Conservation (phyloP, 2,329 filamentous ascomycete genomes). For the Cadophora malorum region DNA sequence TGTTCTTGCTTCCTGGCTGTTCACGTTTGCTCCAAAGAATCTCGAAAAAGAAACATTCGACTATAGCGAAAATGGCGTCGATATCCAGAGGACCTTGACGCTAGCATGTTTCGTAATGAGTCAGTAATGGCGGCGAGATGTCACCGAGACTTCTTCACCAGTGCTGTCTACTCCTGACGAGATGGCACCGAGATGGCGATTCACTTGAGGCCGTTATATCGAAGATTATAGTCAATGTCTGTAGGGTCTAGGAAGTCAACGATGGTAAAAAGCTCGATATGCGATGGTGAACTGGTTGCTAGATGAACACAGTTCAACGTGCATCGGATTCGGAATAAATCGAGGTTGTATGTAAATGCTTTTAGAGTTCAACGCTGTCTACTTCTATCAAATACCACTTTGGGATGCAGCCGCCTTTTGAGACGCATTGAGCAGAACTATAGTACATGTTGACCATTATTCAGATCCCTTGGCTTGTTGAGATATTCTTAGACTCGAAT, state of each 20-base stretch:
- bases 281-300: too few relatives aligned
- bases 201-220: not conserved
- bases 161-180: not conserved
- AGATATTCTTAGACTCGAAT: not conserved
- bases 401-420: not conserved
- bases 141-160: not conserved
- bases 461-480: not conserved
- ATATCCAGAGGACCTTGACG: not conserved
- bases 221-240: not conserved
- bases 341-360: not conserved
- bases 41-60: not conserved
- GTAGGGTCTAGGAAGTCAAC: not conserved
- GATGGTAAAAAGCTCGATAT: not conserved
- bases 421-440: not conserved
- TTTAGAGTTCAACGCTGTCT: slow-evolving; percentile 1
- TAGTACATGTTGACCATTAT: not conserved
- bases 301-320: too few relatives aligned
- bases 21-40: not conserved
- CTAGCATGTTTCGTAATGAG: not conserved
- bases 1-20: not conserved
- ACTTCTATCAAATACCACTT: not conserved
- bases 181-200: not conserved
- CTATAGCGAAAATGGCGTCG: too few relatives aligned
- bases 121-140: not conserved
- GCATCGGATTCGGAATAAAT: too few relatives aligned